Conservation (phyloP, 495 filamentous ascomycete species). For the Chaetomium fimeti region DNA sequence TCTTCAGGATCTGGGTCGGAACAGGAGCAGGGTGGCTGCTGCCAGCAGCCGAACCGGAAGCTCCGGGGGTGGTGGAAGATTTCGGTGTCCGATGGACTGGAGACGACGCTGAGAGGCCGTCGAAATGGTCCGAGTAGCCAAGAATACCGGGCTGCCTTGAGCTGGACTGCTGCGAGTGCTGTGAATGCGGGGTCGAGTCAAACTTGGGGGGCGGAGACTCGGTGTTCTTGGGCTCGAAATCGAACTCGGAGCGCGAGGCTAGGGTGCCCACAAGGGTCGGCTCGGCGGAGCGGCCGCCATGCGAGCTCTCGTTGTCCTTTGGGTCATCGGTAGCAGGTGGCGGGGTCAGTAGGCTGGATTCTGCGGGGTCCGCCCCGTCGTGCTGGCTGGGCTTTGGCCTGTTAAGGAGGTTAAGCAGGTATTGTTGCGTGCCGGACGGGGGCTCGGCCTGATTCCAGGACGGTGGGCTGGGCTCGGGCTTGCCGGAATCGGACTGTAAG, state of each 20-base stretch:
- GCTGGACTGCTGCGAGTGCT: conserved; percentile 39
- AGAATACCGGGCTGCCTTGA: conserved; percentile 26
- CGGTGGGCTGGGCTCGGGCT: conserved; percentile 35
- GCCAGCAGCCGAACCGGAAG: conserved; percentile 28
- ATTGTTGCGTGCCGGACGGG: conserved; percentile 49
- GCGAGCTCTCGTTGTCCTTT: conserved; percentile 24
- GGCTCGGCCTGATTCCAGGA: conserved; percentile 46
- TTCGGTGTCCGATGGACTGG: conserved; percentile 44
- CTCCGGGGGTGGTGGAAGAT: conserved; percentile 43
- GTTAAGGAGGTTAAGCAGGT: conserved; percentile 53
- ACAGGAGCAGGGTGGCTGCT: conserved; percentile 31
- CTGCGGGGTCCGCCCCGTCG: conserved; percentile 43
- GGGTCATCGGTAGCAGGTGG: conserved; percentile 38
- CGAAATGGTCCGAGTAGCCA: conserved; percentile 36
- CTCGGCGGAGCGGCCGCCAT: conserved; percentile 29
- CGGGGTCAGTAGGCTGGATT: conserved; percentile 42
- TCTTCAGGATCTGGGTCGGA: conserved; percentile 42
- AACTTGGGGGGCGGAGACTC: conserved; percentile 41
- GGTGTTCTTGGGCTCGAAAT: conserved; percentile 37
- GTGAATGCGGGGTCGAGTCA: conserved; percentile 42
- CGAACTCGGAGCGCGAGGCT: conserved; percentile 38
- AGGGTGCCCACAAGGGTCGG: conserved; percentile 31
- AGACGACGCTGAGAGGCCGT: conserved; percentile 35
- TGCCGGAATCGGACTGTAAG: conserved; percentile 41
- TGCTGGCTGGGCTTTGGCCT: conserved; percentile 55